Base-by-base conservation (phyloP, 1,284 basidiomycete species). In the Meripilus lineatus region DNA sequence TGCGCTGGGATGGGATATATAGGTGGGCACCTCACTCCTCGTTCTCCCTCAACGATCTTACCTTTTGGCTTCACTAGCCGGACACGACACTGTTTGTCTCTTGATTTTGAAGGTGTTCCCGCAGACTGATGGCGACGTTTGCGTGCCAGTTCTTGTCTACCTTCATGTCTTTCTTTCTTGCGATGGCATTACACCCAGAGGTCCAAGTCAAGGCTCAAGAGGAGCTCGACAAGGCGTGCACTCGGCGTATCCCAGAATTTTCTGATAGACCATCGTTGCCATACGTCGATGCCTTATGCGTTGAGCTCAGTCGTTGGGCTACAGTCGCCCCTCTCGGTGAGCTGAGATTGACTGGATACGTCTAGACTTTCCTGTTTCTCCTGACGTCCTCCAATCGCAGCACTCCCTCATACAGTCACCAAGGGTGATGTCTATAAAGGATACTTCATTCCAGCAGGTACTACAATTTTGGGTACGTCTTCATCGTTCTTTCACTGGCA, bases 181-280 rank as follows among this genome's bases (percentile, higher is more conserved):
- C 18, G 14, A 40, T 40, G 38, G 25, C 30, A 17, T 8, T 40
- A 6, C 6, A 40, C 5, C 38, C 21, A 18, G 38, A 70, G 42
- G 57, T 61, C 25, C 11, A 38, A 24, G 18, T 13, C 11, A 10
- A 11, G 17, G 34, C 34, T 11, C 34, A 36, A 18, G 34, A 36
- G 8, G 37, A 38, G 21, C 37, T 38, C 6, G 37, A 38, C 20
- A 35, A 18, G 20, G 33, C 20, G 10, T 14, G 33, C 15, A 35
- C 33, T 35, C n/a, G 33, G 7, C 15, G 37, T 7, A 11, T 38
- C 8, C 37, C 37, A 18, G 37, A 38, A 5, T 21, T 8, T 10
- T 22, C 18, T 7, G 37, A 38, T 17, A 5, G 10, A 5, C 18
- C 20, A 17, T 11, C 37, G 22, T 7, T 38, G 13, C 13, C 21